Percentiles rank a stretch among this genome's conserved stretches.
These are phyloP conservation scores for Cyberlindnera bimundalis DNA, from an alignment of 805 yeast genomes.

Conservation along the genomic window DNA sequence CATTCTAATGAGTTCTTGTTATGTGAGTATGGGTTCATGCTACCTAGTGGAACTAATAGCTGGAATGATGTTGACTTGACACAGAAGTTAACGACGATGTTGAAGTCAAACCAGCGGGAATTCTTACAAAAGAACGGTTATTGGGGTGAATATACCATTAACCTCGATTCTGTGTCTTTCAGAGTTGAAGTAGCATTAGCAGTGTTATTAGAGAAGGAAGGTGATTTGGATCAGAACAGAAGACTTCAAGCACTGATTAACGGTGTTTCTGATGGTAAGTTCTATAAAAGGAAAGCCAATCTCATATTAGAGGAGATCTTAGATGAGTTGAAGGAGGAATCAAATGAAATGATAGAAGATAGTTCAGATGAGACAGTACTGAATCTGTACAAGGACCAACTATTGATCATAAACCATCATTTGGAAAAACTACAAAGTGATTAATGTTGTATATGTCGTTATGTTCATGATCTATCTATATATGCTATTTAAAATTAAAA, in stretches of 20 bases:
- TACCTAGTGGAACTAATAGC: constrained; percentile 40
- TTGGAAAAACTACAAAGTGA: constrained; percentile 11
- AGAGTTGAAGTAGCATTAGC: constrained; percentile 77
- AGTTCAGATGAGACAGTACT: constrained; percentile 11
- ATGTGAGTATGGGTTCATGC: constrained; percentile 82
- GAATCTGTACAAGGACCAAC: constrained; percentile 16
- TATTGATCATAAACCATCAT: constrained; percentile 13
- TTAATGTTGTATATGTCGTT: background rate
- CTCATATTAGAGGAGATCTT: constrained; percentile 34
- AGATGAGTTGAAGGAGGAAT: constrained; percentile 25
- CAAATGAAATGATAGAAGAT: constrained; percentile 21
- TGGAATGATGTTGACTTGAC: constrained; percentile 75
- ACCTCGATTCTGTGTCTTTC: constrained; percentile 53
- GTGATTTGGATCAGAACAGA: constrained; percentile 18
- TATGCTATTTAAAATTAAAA: constrained; percentile 8
- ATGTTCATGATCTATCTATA: background rate
- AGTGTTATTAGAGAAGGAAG: constrained; percentile 37
- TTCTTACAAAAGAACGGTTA: constrained; percentile 55
- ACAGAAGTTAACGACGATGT: constrained; percentile 33
- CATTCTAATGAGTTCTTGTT: constrained; percentile 80
- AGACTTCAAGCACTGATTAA: constrained; percentile 22
- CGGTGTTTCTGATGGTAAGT: constrained; percentile 48
- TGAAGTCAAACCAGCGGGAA: constrained; percentile 37
- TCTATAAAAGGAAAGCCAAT: constrained; percentile 33
- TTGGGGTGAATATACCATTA: constrained; percentile 71